Conservation (phyloP, 2,329 filamentous ascomycete genomes). For the Colletotrichum plurivorum region DNA sequence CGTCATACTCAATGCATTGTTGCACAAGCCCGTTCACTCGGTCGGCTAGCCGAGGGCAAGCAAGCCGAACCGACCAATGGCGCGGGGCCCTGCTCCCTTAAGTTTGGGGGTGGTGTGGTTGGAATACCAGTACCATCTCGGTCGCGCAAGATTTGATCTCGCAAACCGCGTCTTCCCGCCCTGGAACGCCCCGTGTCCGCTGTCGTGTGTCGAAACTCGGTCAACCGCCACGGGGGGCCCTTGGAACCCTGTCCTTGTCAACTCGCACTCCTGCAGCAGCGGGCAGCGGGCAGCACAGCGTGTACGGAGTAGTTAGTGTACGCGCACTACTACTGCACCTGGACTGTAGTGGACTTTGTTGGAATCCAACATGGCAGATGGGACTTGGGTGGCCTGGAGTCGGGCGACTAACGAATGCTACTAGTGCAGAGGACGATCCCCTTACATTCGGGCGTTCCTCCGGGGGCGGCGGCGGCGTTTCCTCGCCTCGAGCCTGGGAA, state of each 20-base stretch:
- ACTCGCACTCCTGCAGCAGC: slow-evolving; percentile 17
- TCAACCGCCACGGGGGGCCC: background rate
- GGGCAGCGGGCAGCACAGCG: background rate
- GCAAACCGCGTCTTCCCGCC: slow-evolving; percentile 37
- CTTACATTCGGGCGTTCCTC: background rate
- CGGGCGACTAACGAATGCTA: too few relatives aligned
- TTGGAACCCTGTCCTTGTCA: slow-evolving; percentile 30
- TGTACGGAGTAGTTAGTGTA: background rate
- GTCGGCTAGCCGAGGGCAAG: slow-evolving; percentile 23
- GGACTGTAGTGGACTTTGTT: too few relatives aligned
- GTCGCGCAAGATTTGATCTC: slow-evolving; percentile 39
- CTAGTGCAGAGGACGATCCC: background rate
- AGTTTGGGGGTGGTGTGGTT: background rate
- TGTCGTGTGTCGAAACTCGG: slow-evolving; percentile 22
- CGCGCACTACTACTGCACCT: background rate
- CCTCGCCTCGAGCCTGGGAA: slow-evolving; percentile 8
- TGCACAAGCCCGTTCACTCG: slow-evolving; percentile 20
- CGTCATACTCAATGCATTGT: slow-evolving; percentile 9
- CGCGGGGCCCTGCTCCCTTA: background rate
- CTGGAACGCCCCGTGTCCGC: slow-evolving; percentile 34
- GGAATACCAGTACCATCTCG: slow-evolving; percentile 14
- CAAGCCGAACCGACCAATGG: slow-evolving; percentile 32
- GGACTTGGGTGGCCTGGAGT: too few relatives aligned
- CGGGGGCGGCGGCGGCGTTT: background rate
- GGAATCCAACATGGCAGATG: too few relatives aligned